Percentiles rank a stretch among this genome's conserved stretches.
phyloP scores from a whole-genome alignment of 768 basidiomycete species.

The Termitomyces eurrhizus region DNA sequence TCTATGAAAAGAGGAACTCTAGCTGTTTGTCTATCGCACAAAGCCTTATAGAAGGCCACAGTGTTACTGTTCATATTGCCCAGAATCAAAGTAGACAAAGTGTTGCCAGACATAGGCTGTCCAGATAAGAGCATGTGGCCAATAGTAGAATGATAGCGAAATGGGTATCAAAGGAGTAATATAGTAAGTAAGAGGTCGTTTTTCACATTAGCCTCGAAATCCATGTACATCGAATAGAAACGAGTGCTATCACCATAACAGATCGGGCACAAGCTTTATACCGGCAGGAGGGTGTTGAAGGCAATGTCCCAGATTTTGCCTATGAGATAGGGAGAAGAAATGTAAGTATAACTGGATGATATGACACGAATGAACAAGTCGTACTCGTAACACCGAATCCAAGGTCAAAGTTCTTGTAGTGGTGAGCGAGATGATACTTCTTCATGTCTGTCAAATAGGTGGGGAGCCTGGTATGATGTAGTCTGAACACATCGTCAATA shows the following conservation, averaged over 20 bases:
- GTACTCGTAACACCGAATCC: constrained; percentile 94
- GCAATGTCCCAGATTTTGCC: constrained; percentile 94
- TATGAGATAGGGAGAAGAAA: constrained; percentile 21
- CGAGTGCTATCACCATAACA: not conserved
- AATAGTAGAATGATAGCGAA: not conserved
- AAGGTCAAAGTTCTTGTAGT: constrained; percentile 97
- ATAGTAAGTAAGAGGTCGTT: not conserved
- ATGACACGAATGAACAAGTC: constrained; percentile 19
- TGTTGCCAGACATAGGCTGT: not conserved
- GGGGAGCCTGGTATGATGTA: constrained; percentile 86
- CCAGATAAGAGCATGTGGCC: not conserved
- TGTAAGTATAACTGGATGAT: not conserved
- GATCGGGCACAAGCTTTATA: constrained; percentile 31
- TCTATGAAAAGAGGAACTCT: too few relatives aligned
- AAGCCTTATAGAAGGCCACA: not conserved
- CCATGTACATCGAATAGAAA: not conserved
- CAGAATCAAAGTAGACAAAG: not conserved
- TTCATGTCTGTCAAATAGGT: constrained; percentile 90
- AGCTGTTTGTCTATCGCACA: not conserved
- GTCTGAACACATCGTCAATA: constrained; percentile 28
- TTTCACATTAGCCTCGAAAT: not conserved
- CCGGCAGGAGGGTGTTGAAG: constrained; percentile 76
- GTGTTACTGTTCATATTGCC: not conserved
- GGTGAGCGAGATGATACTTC: constrained; percentile 95
- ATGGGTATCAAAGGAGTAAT: not conserved